A percentile compares a stretch with the other conserved stretches of the same genome.
These are phyloP conservation scores for Vitis amurensis DNA, from an alignment of 164 flowering plant species.

Conservation along the genomic window DNA sequence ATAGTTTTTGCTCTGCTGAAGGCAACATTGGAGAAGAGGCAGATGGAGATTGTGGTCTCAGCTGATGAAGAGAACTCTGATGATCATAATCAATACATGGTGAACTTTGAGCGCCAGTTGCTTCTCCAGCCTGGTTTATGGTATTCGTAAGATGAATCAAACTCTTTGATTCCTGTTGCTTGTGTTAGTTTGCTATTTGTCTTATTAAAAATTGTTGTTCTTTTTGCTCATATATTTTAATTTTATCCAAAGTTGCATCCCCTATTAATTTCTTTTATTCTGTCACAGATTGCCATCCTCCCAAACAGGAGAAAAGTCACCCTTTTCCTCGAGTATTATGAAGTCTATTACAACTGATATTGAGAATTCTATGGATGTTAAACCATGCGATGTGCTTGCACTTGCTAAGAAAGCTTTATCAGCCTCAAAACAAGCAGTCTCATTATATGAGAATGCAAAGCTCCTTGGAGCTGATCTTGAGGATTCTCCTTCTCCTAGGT, in stretches of 20 bases:
- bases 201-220: neutral
- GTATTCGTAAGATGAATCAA: constrained; percentile 54
- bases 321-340: constrained; percentile 13
- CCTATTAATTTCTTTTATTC: neutral
- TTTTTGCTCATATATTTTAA: neutral
- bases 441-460: constrained; percentile 37
- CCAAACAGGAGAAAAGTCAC: constrained; percentile 15
- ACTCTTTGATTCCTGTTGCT: constrained; percentile 2
- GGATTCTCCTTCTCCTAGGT: constrained; percentile 37
- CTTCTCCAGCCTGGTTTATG: constrained; percentile 57
- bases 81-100: constrained; percentile 29
- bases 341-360: constrained; percentile 20
- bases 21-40: constrained; percentile 40
- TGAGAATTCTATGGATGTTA: constrained; percentile 20
- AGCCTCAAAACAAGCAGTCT: constrained; percentile 72
- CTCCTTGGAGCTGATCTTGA: constrained; percentile 29
- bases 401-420: constrained; percentile 73
- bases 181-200: neutral
- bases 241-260: neutral
- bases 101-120: constrained; percentile 53
- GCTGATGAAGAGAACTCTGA: constrained; percentile 28
- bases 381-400: constrained; percentile 44
- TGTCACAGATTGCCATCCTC: constrained; percentile 52
- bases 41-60: constrained; percentile 24
- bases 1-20: constrained; percentile 12